Conservation (phyloP, 202 grass and related monocot genomes). For the Digitaria exilis region DNA sequence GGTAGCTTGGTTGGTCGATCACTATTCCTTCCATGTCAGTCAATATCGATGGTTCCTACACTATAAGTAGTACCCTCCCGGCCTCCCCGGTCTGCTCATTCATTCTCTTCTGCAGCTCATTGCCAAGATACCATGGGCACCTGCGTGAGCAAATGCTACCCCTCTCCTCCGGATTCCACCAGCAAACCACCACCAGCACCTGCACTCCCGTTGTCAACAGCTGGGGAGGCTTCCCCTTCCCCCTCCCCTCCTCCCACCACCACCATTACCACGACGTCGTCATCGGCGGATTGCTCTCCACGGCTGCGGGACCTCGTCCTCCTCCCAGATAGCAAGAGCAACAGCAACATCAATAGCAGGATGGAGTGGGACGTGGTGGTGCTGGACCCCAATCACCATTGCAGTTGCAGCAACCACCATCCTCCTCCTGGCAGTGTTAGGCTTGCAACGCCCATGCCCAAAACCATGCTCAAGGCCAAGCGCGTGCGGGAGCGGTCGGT, state of each 20-base stretch:
- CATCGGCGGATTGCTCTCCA: neutral
- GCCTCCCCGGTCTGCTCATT: neutral
- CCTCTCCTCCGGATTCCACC: neutral
- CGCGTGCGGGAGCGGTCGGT: too few species aligned
- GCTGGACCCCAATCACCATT: constrained; percentile 30
- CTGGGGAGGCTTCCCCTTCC: neutral
- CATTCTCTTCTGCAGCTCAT: neutral
- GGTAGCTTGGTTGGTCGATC: too few species aligned
- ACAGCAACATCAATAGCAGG: too few species aligned
- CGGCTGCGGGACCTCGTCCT: neutral
- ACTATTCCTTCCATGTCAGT: too few species aligned
- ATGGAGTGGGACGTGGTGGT: constrained; percentile 44
- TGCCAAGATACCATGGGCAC: constrained; percentile 33
- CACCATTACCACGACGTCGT: neutral
- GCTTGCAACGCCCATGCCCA: neutral
- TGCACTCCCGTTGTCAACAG: neutral
- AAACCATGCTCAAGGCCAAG: neutral
- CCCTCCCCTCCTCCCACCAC: neutral
- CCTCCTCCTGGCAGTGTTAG: neutral
- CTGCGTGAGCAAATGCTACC: constrained; percentile 64
- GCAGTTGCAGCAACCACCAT: too few species aligned
- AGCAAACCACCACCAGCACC: neutral
- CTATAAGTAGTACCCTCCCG: too few species aligned
- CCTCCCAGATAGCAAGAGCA: neutral
- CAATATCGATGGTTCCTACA: too few species aligned